phyloP scores from a whole-genome alignment of 1,284 basidiomycete species.

The Puccinia novopanici region DNA sequence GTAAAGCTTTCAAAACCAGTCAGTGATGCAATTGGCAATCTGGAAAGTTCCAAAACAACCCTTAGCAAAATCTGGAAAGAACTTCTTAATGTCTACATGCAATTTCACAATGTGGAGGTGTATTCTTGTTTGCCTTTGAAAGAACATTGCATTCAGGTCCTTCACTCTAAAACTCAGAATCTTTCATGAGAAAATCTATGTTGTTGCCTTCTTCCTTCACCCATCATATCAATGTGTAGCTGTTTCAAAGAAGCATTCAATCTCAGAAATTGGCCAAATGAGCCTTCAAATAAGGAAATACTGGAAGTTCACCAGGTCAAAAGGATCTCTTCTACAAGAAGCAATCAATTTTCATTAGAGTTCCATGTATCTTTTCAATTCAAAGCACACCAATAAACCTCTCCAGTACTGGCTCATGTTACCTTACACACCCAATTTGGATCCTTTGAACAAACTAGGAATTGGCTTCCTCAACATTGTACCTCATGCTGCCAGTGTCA shows the following conservation, averaged over 20 bases:
- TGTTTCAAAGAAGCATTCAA: slow-evolving; percentile 19
- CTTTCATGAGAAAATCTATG: slow-evolving; percentile 16
- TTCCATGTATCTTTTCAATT: background rate
- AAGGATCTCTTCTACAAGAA: slow-evolving; percentile 1
- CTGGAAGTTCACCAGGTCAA: slow-evolving; percentile 18
- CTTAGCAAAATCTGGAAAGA: slow-evolving; percentile 38
- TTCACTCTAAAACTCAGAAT: background rate
- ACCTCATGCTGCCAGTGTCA: slow-evolving; percentile 28
- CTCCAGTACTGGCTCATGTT: slow-evolving; percentile 22
- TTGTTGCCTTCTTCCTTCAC: slow-evolving; percentile 33
- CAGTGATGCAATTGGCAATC: background rate
- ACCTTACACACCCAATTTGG: background rate
- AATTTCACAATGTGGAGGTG: background rate
- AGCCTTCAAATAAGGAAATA: background rate
- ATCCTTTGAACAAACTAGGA: background rate
- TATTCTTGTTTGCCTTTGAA: slow-evolving; percentile 18
- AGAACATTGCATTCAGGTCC: background rate
- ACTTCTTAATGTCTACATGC: slow-evolving; percentile 1
- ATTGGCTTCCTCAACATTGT: slow-evolving; percentile 15
- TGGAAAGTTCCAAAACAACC: slow-evolving; percentile 11
- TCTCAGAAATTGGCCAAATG: slow-evolving; percentile 12
- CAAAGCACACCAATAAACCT: background rate
- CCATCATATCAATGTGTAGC: background rate
- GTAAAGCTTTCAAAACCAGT: slow-evolving; percentile 6
- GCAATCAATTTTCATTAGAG: background rate